phyloP scores from a whole-genome alignment of 495 filamentous ascomycete genomes.

The Podospora tetraspora region DNA sequence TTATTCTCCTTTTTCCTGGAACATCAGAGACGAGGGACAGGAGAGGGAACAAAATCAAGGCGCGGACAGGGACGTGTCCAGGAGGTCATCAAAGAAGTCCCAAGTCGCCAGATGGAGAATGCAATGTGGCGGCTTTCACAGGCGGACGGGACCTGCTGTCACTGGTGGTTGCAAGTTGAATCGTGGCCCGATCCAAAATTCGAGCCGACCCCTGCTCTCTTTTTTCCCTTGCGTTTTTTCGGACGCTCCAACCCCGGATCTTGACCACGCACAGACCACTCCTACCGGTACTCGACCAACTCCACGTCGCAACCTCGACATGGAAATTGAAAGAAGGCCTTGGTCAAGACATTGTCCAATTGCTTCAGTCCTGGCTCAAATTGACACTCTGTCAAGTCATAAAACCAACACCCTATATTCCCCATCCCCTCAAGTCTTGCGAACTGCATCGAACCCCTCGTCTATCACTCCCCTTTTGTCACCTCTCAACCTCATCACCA shows the following conservation, averaged over 20 bases:
- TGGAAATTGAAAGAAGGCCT: neutral
- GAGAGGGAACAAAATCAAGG: neutral
- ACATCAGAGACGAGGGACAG: neutral
- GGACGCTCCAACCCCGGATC: constrained; percentile 20
- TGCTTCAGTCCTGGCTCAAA: too few relatives aligned
- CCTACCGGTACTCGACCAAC: neutral
- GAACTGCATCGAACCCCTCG: neutral
- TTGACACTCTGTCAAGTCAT: too few relatives aligned
- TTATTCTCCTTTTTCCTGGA: neutral
- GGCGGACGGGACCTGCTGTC: constrained; percentile 1
- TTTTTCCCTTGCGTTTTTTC: neutral
- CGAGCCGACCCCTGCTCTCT: constrained; percentile 9
- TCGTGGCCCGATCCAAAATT: constrained; percentile 35
- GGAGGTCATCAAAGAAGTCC: constrained; percentile 7
- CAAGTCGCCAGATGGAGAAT: constrained; percentile 9
- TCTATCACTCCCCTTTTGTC: neutral
- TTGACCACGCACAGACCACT: neutral
- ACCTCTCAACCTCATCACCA: neutral
- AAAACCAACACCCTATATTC: neutral
- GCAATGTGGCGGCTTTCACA: constrained; percentile 33
- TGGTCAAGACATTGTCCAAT: neutral
- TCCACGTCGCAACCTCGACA: neutral
- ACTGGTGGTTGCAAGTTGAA: constrained; percentile 20
- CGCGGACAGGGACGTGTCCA: neutral
- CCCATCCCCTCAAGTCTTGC: neutral